These are phyloP conservation scores for Saccharomycopsis schoenii DNA, from an alignment of 805 yeast species.

Conservation along the genomic window DNA sequence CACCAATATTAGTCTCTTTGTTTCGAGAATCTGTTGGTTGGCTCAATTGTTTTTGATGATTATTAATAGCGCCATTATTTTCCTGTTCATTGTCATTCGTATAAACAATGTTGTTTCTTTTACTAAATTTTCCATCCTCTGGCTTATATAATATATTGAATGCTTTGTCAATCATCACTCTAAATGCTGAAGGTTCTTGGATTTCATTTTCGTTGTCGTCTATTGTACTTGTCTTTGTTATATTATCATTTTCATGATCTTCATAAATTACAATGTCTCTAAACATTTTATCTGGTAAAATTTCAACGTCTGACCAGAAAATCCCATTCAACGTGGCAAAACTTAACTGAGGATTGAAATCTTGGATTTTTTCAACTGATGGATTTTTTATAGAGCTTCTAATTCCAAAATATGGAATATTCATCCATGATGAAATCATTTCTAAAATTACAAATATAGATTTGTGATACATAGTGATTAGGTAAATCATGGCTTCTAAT, in stretches of 20 bases:
- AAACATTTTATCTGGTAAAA: not conserved
- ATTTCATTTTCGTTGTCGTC: not conserved
- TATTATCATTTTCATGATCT: not conserved
- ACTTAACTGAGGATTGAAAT: not conserved
- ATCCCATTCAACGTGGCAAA: not conserved
- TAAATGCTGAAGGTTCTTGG: not conserved
- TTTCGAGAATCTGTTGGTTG: not conserved
- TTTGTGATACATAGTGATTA: not conserved
- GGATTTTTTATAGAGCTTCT: not conserved
- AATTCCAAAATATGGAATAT: not conserved
- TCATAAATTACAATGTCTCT: not conserved
- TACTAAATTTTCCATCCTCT: not conserved
- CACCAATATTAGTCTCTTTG: not conserved
- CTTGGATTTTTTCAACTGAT: not conserved
- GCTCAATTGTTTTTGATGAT: not conserved
- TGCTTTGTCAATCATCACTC: not conserved
- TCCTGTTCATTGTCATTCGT: not conserved
- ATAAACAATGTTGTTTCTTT: not conserved
- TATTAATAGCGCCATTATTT: not conserved
- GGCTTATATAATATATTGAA: not conserved
- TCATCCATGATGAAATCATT: not conserved
- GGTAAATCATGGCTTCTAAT: not conserved
- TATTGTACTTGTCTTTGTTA: not conserved
- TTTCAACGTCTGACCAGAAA: not conserved
- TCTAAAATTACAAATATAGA: not conserved